Conservation (phyloP, 225 moss, liverwort and hornwort genomes). For the Lunularia cruciata region DNA sequence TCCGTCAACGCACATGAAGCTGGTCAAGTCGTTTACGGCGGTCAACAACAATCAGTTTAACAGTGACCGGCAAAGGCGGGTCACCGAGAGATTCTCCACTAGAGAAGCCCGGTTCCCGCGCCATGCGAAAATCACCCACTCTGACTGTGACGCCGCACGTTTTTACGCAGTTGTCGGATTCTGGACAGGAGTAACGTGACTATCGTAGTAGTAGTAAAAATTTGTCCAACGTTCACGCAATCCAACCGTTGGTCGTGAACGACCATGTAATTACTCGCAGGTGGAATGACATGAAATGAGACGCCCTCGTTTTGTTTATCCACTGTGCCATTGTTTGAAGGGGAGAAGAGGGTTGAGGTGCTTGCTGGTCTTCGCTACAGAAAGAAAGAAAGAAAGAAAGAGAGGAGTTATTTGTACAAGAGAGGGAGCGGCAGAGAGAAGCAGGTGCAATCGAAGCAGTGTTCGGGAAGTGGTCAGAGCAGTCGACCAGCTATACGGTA, state of each 20-base stretch:
- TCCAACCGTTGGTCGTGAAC: neutral
- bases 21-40: constrained; percentile 13
- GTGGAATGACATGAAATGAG: neutral
- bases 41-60: neutral
- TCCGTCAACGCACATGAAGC: neutral
- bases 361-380: too few relatives aligned
- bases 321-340: neutral
- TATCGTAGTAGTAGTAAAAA: neutral
- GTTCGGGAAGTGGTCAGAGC: too few relatives aligned
- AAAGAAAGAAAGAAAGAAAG: neutral
- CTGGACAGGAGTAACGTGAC: neutral
- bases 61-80: constrained; percentile 8
- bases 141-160: too few relatives aligned
- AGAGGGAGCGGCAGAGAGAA: neutral
- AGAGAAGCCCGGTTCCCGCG: neutral
- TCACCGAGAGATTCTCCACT: constrained; percentile 10
- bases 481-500: too few relatives aligned
- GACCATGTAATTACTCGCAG: neutral
- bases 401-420: neutral
- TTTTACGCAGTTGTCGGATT: too few relatives aligned
- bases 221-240: neutral
- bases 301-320: neutral
- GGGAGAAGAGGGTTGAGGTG: neutral
- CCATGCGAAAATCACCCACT: neutral
- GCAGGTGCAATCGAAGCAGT: neutral